Evolutionary conservation across 352 stramenopile species (phyloP).

Genomic region (Phytophthora syringae): DNA sequence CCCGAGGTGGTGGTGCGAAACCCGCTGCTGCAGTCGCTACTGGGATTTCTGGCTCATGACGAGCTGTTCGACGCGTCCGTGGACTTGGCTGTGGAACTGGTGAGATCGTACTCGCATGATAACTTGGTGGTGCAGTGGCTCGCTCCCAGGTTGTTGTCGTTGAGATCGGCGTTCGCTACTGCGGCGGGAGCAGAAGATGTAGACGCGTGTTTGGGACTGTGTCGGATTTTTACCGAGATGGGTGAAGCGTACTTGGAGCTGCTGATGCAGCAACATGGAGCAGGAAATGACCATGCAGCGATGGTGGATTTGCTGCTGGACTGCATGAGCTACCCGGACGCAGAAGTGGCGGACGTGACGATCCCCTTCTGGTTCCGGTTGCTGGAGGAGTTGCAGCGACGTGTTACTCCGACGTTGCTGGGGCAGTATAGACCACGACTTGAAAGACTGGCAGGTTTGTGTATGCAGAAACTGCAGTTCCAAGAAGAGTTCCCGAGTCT

Average conservation of each 20-base stretch:
- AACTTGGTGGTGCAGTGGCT: constrained; percentile 77
- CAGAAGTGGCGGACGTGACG: constrained; percentile 85
- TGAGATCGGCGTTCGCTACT: constrained; percentile 56
- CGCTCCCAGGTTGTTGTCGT: constrained; percentile 73
- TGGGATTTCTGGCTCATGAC: constrained; percentile 67
- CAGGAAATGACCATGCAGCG: constrained; percentile 55
- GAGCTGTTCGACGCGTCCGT: constrained; percentile 88
- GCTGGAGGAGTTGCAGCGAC: constrained; percentile 50
- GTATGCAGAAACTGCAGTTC: constrained; percentile 88
- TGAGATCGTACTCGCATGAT: constrained; percentile 66
- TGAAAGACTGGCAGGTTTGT: constrained; percentile 65
- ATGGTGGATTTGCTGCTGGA: constrained; percentile 89
- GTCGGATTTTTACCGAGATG: constrained; percentile 92
- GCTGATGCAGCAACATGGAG: constrained; percentile 47
- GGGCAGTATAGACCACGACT: constrained; percentile 58
- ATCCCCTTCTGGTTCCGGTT: constrained; percentile 87
- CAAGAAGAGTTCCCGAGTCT: constrained; percentile 66
- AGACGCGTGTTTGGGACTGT: constrained; percentile 80
- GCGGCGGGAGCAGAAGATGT: constrained; percentile 70
- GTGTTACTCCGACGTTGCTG: constrained; percentile 31
- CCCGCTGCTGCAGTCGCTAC: constrained; percentile 69
- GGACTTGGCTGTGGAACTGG: constrained; percentile 84
- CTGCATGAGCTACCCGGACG: constrained; percentile 84
- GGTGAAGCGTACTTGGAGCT: constrained; percentile 86
- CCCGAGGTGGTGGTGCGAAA: constrained; percentile 61